These are phyloP conservation scores for Skeletonema tropicum DNA, from an alignment of 108 stramenopile genomes.

Conservation along the genomic window DNA sequence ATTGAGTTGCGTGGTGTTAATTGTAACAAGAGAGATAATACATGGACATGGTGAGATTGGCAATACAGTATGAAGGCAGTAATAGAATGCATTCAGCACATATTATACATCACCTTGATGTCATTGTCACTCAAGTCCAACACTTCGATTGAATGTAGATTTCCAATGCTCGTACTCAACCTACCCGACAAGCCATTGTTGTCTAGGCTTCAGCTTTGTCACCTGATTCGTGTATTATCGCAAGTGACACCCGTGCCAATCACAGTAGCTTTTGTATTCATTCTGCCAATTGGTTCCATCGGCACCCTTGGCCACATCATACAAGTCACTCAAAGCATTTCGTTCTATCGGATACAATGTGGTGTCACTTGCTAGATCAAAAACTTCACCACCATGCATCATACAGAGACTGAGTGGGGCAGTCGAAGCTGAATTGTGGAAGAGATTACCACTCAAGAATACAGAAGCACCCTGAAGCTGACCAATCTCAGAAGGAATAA, in stretches of 20 bases:
- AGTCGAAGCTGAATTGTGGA: background rate
- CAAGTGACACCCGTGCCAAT: slow-evolving; percentile 9
- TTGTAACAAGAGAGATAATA: too few species aligned
- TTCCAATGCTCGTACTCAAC: slow-evolving; percentile 41
- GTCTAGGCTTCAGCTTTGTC: slow-evolving; percentile 11
- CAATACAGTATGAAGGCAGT: too few species aligned
- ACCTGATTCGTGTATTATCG: background rate
- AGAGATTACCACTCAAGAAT: background rate
- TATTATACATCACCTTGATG: slow-evolving; percentile 14
- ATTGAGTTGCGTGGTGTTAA: too few species aligned
- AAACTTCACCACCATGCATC: background rate
- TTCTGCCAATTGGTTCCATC: background rate
- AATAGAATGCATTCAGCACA: background rate
- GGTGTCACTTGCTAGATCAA: background rate
- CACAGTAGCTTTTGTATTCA: background rate
- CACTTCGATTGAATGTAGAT: too few species aligned
- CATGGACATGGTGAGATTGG: too few species aligned
- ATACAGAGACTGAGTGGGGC: slow-evolving; percentile 1
- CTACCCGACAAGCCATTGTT: slow-evolving; percentile 47
- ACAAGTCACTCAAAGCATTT: slow-evolving; percentile 3
- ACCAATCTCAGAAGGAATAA: background rate
- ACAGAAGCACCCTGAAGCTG: background rate
- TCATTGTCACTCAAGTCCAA: slow-evolving; percentile 1
- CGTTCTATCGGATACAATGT: background rate
- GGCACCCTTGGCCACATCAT: slow-evolving; percentile 2